Evolutionary conservation across 2,329 filamentous ascomycete species (phyloP), one percentile per base, ranked within the genome.

Genomic region (Ambrosiella cleistominuta): DNA sequence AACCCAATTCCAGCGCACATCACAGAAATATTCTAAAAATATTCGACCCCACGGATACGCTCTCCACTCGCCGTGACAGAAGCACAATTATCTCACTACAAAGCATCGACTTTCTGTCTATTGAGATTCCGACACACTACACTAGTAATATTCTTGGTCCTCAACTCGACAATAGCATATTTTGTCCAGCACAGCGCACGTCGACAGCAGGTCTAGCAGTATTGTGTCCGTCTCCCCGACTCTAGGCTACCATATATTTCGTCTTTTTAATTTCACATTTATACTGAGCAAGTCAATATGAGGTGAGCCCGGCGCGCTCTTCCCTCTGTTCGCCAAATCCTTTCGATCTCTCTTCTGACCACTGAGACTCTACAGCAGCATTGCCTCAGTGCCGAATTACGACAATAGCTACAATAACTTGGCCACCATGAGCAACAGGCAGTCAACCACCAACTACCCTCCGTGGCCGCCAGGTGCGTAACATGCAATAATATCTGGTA

Each of bases 371-470:
- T 54, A 44, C 27, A 54, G 37, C 38, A 60, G 40, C 55, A 54
- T 60, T 54, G 55, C 51, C 44, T 42, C 54, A 51, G 52, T 56
- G 12, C 53, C 40, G 13, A 54, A 57, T 49, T 57, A 60, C 55
- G 56, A 60, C 39, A 53, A 40, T 37, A 57, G 17, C 55, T 60
- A 60, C 55, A 53, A 44, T 27, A 60, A 50, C 56, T 60, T 60
- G 42, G 52, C 59, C 51, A 52, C 49, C 54, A 60, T 60, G 59
- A 57, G 55, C 51, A 60, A 60, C 59, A 50, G 59, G n/a, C 59
- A 55, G 44, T 56, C 57, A 27, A 27, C 27, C 36, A 47, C 49
- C 15, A 47, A 36, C 15, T 60, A 57, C 50, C 19, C 59, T 45
- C 37, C 47, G 36, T 57, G 55, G 55, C 37, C 55, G n/a, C 55